phyloP scores from a whole-genome alignment of 2,329 filamentous ascomycete species.

The Xylariaceae sp. region DNA sequence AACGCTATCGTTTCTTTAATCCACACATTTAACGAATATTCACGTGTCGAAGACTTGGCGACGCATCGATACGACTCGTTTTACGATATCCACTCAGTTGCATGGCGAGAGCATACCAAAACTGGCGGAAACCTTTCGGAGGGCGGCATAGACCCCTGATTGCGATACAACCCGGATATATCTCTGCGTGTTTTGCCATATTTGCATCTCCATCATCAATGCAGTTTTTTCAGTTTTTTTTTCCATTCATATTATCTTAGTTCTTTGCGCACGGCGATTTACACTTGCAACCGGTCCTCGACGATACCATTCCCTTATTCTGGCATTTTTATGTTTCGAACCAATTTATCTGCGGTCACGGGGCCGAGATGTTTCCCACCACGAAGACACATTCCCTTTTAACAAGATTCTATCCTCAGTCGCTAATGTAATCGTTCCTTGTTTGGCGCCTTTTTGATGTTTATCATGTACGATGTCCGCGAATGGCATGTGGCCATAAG shows the following conservation, averaged over 20 bases:
- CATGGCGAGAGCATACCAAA: slow-evolving; percentile 18
- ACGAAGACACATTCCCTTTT: neutral
- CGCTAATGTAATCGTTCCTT: no score
- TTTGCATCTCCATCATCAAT: no score
- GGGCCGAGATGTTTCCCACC: neutral
- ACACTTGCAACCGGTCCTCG: slow-evolving; percentile 1
- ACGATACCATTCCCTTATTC: slow-evolving; percentile 15
- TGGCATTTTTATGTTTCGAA: slow-evolving; percentile 1
- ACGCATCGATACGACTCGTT: slow-evolving; percentile 23
- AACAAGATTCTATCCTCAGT: no score
- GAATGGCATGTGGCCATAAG: no score
- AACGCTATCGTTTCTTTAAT: slow-evolving; percentile 9
- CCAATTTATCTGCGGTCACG: no score
- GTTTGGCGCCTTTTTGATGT: no score
- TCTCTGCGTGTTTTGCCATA: no score
- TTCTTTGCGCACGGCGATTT: neutral
- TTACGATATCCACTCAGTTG: slow-evolving; percentile 24
- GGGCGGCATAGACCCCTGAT: slow-evolving; percentile 17
- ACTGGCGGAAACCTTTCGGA: slow-evolving; percentile 5
- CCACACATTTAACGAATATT: slow-evolving; percentile 9
- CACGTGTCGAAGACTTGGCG: slow-evolving; percentile 9
- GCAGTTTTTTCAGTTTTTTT: neutral
- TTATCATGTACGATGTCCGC: no score
- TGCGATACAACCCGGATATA: no score
- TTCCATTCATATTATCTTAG: neutral